These are phyloP conservation scores for Mycena olivaceomarginata DNA, from an alignment of 768 basidiomycete species.

Conservation along the genomic window DNA sequence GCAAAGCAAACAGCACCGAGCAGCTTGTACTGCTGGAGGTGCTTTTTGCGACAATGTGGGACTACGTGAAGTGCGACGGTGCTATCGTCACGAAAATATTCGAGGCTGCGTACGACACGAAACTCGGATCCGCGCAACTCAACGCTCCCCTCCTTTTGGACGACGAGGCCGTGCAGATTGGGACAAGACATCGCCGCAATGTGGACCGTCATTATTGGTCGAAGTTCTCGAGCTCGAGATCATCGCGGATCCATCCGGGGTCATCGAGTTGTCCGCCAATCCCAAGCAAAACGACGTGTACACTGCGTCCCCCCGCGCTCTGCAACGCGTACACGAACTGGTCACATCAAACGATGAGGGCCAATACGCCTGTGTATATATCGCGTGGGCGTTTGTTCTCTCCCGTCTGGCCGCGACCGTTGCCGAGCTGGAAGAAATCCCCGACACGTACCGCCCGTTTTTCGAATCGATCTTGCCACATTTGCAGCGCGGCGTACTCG, in stretches of 20 bases:
- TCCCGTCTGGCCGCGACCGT: constrained; percentile 74
- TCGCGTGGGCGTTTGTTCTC: constrained; percentile 92
- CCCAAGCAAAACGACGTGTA: constrained; percentile 72
- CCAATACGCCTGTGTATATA: constrained; percentile 82
- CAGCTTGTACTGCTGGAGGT: constrained; percentile 90
- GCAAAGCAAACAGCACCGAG: constrained; percentile 86
- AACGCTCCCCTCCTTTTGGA: constrained; percentile 82
- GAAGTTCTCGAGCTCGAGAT: constrained; percentile 90
- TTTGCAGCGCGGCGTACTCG: constrained; percentile 62
- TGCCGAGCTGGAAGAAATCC: constrained; percentile 68
- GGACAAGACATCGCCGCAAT: constrained; percentile 81
- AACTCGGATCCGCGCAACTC: constrained; percentile 79
- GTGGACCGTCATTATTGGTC: constrained; percentile 87
- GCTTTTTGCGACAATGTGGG: constrained; percentile 94
- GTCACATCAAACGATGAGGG: constrained; percentile 76
- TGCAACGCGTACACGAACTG: constrained; percentile 81
- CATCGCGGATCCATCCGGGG: constrained; percentile 68
- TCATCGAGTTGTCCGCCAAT: constrained; percentile 71
- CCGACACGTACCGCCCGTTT: constrained; percentile 73
- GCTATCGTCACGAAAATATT: constrained; percentile 78
- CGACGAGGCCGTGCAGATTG: constrained; percentile 80
- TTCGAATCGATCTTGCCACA: constrained; percentile 71
- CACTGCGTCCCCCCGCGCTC: constrained; percentile 75
- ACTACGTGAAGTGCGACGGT: constrained; percentile 79
- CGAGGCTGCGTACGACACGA: constrained; percentile 77